Evolutionary conservation across 768 basidiomycete genomes (phyloP).

Genomic region (Xerocomus brunneocitrinus): DNA sequence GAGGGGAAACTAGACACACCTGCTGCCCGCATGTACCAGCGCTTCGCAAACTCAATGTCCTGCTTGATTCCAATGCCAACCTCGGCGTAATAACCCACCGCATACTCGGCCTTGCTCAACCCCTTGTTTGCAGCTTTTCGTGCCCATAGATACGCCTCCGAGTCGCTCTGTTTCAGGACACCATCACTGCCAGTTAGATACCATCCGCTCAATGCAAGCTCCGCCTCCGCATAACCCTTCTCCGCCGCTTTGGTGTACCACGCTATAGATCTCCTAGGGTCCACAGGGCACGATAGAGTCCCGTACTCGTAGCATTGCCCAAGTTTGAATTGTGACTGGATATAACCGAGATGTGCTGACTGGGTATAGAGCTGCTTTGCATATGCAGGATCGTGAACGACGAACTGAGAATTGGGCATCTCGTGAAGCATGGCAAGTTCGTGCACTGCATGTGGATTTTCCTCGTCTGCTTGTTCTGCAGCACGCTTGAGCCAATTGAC

Average conservation of each 20-base stretch:
- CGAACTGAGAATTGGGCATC: constrained; percentile 56
- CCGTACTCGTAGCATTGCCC: constrained; percentile 97
- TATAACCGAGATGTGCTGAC: constrained; percentile 90
- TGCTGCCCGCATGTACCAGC: constrained; percentile 99
- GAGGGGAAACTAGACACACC: constrained; percentile 48
- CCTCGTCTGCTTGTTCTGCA: constrained; percentile 95
- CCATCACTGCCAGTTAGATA: constrained; percentile 95
- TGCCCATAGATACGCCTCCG: constrained; percentile 99
- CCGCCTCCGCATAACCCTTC: constrained; percentile 91
- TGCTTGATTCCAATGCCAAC: constrained; percentile 97
- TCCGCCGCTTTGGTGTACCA: constrained; percentile 99
- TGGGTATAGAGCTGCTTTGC: constrained; percentile 85
- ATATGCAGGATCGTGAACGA: constrained; percentile 75
- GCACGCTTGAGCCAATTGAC: constrained; percentile 93
- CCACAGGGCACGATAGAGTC: constrained; percentile 79
- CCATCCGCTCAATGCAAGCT: constrained; percentile 96
- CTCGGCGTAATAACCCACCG: constrained; percentile 97
- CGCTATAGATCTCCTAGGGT: constrained; percentile 90
- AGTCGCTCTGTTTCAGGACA: constrained; percentile 95
- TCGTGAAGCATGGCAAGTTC: constrained; percentile 90
- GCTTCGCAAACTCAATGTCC: constrained; percentile 91
- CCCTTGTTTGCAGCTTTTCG: constrained; percentile 95
- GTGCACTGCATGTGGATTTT: constrained; percentile 95
- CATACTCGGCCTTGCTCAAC: constrained; percentile 94
- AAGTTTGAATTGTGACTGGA: constrained; percentile 90